Percentiles rank a stretch among this genome's conserved stretches.
phyloP scores from a whole-genome alignment of 768 basidiomycete species.

The Leccinum subtestaceum region DNA sequence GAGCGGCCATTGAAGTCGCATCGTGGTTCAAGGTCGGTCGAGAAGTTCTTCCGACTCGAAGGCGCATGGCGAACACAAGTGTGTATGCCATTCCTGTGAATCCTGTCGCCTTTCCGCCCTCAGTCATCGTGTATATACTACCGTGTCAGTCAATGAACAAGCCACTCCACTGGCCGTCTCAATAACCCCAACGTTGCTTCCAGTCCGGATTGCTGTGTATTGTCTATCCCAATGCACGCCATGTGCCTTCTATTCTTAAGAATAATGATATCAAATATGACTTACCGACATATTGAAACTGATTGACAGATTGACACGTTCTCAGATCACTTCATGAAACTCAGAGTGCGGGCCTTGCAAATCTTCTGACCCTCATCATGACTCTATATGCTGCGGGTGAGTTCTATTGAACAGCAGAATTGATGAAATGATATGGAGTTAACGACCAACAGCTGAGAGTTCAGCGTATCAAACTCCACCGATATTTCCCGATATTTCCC shows the following conservation, averaged over 20 bases:
- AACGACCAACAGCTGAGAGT: neutral
- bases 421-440: neutral
- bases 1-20: neutral
- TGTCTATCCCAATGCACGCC: neutral
- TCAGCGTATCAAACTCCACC: neutral
- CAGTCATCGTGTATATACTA: too few relatives aligned
- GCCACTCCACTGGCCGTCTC: too few relatives aligned
- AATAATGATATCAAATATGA: neutral
- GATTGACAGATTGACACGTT: neutral
- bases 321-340: neutral
- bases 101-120: too few relatives aligned
- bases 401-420: neutral
- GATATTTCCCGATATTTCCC: neutral
- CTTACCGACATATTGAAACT: neutral
- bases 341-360: neutral
- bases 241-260: neutral
- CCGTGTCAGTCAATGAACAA: too few relatives aligned
- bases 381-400: neutral
- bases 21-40: neutral
- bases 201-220: neutral
- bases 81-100: too few relatives aligned
- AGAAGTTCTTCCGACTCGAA: too few relatives aligned
- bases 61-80: too few relatives aligned
- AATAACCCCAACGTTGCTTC: neutral
- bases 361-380: neutral